phyloP scores from a whole-genome alignment of 176 grass and related monocot species.

The Musa beccarii region DNA sequence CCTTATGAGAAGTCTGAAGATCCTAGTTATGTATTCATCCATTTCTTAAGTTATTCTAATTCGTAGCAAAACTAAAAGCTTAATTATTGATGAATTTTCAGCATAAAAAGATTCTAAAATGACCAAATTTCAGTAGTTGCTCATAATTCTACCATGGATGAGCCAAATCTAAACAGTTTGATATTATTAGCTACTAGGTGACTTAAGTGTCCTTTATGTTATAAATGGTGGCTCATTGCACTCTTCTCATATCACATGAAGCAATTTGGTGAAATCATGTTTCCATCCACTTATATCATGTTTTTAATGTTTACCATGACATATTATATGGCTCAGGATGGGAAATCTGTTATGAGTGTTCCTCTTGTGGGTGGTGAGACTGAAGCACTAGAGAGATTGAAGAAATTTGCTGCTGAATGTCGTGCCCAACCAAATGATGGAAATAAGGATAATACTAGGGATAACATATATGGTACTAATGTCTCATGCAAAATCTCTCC shows the following conservation, averaged over 20 bases:
- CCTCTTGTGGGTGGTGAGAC: constrained; percentile 76
- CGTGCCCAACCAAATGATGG: constrained; percentile 54
- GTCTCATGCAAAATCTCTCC: constrained; percentile 99
- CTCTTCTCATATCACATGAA: background rate
- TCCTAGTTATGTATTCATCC: no score
- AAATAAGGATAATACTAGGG: constrained; percentile 37
- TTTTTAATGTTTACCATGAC: background rate
- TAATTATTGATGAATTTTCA: no score
- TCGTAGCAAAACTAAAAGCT: no score
- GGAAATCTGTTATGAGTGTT: constrained; percentile 49
- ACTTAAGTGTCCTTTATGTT: no score
- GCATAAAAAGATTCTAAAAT: no score
- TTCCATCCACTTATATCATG: background rate
- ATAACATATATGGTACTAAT: constrained; percentile 91
- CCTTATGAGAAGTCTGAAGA: no score
- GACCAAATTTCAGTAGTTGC: no score
- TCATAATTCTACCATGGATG: no score
- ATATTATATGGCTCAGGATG: constrained; percentile 35
- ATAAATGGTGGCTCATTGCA: background rate
- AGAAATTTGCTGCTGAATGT: constrained; percentile 78
- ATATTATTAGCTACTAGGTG: no score
- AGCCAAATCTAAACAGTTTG: no score
- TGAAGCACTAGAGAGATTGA: constrained; percentile 81
- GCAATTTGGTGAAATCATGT: background rate
- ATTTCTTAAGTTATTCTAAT: no score